These are phyloP conservation scores for Sugiyamaella sp. DNA, from an alignment of 1,139 yeast genomes.

Conservation along the genomic window DNA sequence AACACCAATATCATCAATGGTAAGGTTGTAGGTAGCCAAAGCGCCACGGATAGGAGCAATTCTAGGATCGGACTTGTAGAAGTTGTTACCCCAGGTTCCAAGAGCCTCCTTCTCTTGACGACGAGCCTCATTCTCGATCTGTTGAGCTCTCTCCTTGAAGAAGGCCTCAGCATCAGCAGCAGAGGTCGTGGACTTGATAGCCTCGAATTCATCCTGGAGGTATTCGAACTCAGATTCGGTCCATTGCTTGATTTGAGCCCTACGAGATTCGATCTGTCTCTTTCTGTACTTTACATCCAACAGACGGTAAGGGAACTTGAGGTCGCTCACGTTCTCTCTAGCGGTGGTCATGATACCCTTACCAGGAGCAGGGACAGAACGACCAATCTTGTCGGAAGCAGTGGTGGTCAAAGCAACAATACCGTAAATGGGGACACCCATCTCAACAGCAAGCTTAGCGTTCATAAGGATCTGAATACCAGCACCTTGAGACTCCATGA, in stretches of 20 bases:
- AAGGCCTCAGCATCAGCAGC: slow-evolving; percentile 52
- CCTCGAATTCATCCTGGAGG: slow-evolving; percentile 70
- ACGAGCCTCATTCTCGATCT: slow-evolving; percentile 80
- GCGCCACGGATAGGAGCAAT: slow-evolving; percentile 98
- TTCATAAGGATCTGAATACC: slow-evolving; percentile 97
- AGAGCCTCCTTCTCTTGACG: slow-evolving; percentile 89
- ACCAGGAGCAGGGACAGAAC: slow-evolving; percentile 99
- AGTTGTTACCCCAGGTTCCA: slow-evolving; percentile 94
- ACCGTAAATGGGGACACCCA: slow-evolving; percentile 99
- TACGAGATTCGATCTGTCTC: slow-evolving; percentile 84
- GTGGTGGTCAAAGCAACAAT: slow-evolving; percentile 92
- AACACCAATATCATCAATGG: slow-evolving; percentile 93
- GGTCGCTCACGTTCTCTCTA: slow-evolving; percentile 83
- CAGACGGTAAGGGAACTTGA: slow-evolving; percentile 79
- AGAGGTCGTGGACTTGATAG: slow-evolving; percentile 49
- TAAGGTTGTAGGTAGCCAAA: slow-evolving; percentile 87
- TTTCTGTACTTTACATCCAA: slow-evolving; percentile 92
- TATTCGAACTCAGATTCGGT: slow-evolving; percentile 76
- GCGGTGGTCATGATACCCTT: slow-evolving; percentile 99
- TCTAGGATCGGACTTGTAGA: slow-evolving; percentile 87
- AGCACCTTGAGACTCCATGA: slow-evolving; percentile 99
- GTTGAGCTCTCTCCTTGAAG: slow-evolving; percentile 83
- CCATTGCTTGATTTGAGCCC: slow-evolving; percentile 79
- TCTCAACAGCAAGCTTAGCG: slow-evolving; percentile 88
- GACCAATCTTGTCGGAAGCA: slow-evolving; percentile 97